Base-by-base conservation (phyloP, 1,139 yeast genomes). In the Saccharomyces hybrid region DNA sequence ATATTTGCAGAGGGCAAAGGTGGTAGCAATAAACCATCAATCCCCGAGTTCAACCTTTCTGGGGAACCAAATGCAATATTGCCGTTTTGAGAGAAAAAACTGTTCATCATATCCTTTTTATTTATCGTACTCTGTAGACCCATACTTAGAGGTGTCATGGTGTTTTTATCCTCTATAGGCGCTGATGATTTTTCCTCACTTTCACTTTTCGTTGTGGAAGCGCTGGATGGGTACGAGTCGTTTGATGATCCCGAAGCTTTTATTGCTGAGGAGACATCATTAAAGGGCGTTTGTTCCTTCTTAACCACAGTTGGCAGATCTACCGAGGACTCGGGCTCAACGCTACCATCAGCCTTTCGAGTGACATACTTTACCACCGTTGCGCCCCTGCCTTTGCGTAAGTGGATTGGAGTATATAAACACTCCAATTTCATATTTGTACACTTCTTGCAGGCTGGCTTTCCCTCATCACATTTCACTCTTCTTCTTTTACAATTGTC, bases 401-500 rank as follows among this genome's bases (percentile, higher is more conserved):
- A 14, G 13, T 46, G 28, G 11, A 34, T 34, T 20, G 72, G 64
- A 1, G 74, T 60, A 62, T 85, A 86, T 0, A 83, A 79, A 73
- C 98, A 91, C 34, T 80, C 85, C 44, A 91, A 75, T 42, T 85
- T 85, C 81, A 90, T 79, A 60, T 87, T 84, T 55, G 76, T 72
- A 70, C 98, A 91, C 70, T 89, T 89, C 28, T 75, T 76, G 70
- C 98, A 91, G 14, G 75, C 68, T 0, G 98, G 98, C 61, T 83
- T 85, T 0, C 76, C 75, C 69, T 91, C 98, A 68, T 91, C 97
- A 74, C 98, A 91, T 68, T 91, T 91, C 49, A 91, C 96, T 53
- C 97, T 75, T 62, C 97, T 79, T 61, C 81, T 79, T 66, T 91
- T 91, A 71, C 98, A 91, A 1, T 95, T 88, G 47, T 84, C 79